Evolutionary conservation across 2,329 filamentous ascomycete species (phyloP), one percentile per base, ranked within the genome.

Genomic region (Paraphaeosphaeria sporulosa): DNA sequence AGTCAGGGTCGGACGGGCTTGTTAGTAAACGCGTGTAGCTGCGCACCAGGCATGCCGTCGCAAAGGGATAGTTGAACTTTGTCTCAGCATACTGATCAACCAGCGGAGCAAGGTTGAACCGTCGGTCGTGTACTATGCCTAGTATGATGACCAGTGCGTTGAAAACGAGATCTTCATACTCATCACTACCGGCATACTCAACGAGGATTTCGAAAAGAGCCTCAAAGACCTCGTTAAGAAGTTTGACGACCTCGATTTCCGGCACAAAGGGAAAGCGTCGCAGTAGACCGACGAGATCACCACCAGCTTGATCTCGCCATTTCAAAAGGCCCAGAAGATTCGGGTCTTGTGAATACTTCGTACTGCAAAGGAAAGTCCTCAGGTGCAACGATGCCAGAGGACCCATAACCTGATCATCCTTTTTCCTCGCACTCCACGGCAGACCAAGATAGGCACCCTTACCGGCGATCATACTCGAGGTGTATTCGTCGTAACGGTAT

Each of bases 171-270:
- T 98, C 94, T 72, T 98, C 95, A 64, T 93, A 94, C 72, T 96
- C 92, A 65, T 96, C 92, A 65, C 93, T 93, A 10, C 92, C 93
- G n/a, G 92, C 89, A 71, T 96, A 90, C 68, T 97, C 93, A 32
- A 96, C 92, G 30, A 98, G 82, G 30, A 97, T 93, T 6, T 92
- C 90, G 73, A 99, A 99, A 0, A 99, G 86, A 0, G 93, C 88
- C 76, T 97, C 92, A 55, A 99, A 90, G 1, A 98, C 93, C 69
- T 96, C 91, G 64, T 87, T 90, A 8, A 98, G 82, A 44, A 98
- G 85, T 81, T 98, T 99, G 63, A 99, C 95, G 36, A 99, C 92
- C 78, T 99, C 96, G 58, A 98, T 97, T 75, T 99, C 95, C 0
- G 95, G 92, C 0, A 99, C 94, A 67, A 98, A 98, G 21, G 94